Base-by-base conservation (phyloP, 2,329 filamentous ascomycete species). In the Helminthosporium solani region DNA sequence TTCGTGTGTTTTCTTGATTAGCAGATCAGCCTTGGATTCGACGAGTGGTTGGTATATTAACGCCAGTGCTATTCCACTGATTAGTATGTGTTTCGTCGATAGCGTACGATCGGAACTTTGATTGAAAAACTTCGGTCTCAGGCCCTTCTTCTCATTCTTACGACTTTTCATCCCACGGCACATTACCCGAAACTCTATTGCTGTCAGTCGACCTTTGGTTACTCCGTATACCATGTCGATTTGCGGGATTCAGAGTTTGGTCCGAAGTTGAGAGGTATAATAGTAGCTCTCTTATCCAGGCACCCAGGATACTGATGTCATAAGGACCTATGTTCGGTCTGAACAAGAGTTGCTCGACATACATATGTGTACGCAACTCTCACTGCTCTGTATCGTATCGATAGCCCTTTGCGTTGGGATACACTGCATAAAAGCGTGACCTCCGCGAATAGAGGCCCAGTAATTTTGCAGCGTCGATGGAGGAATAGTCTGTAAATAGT, bases 291-390 rank as follows among this genome's bases (percentile, higher is more conserved):
- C 34, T 57, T 54, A 34, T 46, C 39, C 9, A 60, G 42, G 23
- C 53, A 34, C 46, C 39, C 9, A 60, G 42, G 23, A 64, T 49
- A 25, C 51, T 55, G 30, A 66, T 53, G 23, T 64, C 61, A 12
- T 57, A 50, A 3, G 61, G 61, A 1, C 53, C 50, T 53, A n/a
- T n/a, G n/a, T n/a, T n/a, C n/a, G n/a, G n/a, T n/a, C n/a, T n/a
- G n/a, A n/a, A n/a, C n/a, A n/a, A n/a, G 6, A 9, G 23, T 25
- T 25, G 23, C 9, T 25, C 9, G 16, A 46, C 41, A 49, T 49
- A 67, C 68, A 68, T 8, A 60, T 64, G 21, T 66, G 60, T 37
- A 42, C 70, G 67, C 44, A 69, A 44, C 30, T 52, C 53, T 3
- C 49, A 55, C 7, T 68, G 19, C 21, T 66, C 59, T 30, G 61